Evolutionary conservation across 176 grass and related monocot species (phyloP).

Genomic region (Rhipidocladum racemiflorum): DNA sequence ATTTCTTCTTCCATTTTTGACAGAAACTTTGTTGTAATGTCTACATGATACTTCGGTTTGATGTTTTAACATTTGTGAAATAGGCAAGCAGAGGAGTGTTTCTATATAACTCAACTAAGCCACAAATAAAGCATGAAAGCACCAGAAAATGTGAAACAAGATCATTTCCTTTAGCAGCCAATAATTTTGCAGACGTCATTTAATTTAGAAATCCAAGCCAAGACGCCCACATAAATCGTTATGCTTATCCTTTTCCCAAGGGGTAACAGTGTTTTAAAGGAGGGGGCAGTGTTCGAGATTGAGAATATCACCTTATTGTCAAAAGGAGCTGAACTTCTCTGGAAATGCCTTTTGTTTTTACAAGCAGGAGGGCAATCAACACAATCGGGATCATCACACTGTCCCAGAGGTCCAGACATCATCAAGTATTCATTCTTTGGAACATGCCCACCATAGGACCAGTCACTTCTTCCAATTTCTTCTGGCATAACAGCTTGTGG

Average conservation of each 20-base stretch:
- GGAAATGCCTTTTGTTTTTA: constrained; percentile 56
- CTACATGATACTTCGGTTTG: background rate
- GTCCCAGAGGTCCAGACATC: constrained; percentile 71
- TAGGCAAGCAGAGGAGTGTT: background rate
- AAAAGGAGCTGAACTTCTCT: constrained; percentile 36
- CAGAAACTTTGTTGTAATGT: background rate
- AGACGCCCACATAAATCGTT: background rate
- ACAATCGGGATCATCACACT: constrained; percentile 81
- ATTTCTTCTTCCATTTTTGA: background rate
- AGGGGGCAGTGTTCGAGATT: background rate
- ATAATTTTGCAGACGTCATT: background rate
- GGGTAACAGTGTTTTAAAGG: background rate
- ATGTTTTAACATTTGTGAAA: background rate
- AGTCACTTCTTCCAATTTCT: constrained; percentile 37
- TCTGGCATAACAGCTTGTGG: constrained; percentile 45
- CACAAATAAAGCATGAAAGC: background rate
- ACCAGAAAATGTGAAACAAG: background rate
- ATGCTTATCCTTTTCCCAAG: background rate
- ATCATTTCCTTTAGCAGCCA: background rate
- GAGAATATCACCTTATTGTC: constrained; percentile 58
- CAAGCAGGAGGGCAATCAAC: constrained; percentile 64
- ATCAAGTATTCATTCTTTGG: constrained; percentile 57
- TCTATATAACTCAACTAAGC: background rate
- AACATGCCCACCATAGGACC: constrained; percentile 29
- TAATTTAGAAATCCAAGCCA: background rate